These are phyloP conservation scores for Fusarium beomiforme DNA, from an alignment of 2,329 filamentous ascomycete species.

Conservation along the genomic window DNA sequence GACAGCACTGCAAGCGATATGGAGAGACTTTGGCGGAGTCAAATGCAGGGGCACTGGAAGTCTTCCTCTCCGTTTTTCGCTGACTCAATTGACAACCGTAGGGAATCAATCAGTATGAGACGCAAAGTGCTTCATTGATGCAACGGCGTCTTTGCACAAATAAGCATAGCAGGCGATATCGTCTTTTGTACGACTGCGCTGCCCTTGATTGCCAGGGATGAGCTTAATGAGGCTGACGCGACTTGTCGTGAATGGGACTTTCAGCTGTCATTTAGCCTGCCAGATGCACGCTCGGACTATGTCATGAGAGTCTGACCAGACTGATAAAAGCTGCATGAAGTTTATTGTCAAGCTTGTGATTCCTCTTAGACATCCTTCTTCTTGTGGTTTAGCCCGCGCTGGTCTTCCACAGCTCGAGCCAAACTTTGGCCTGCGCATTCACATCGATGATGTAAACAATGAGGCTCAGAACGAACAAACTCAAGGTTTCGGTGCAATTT, in stretches of 20 bases:
- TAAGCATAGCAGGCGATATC: neutral
- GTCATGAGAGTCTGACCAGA: neutral
- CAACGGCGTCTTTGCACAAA: neutral
- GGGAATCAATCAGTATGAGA: neutral
- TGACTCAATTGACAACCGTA: neutral
- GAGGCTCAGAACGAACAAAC: fast-evolving
- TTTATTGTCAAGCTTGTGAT: too few species aligned
- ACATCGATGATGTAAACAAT: too few species aligned
- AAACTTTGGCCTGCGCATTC: too few species aligned
- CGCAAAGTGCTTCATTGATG: neutral
- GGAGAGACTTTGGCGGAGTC: neutral
- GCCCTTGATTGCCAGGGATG: neutral
- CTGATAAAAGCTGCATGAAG: neutral
- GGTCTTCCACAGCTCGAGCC: neutral
- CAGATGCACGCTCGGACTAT: neutral
- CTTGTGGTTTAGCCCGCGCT: neutral
- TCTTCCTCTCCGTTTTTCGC: neutral
- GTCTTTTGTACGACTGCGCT: neutral
- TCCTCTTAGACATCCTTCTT: too few species aligned
- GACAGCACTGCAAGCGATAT: neutral
- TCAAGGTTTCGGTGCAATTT: neutral
- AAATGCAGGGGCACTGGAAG: neutral
- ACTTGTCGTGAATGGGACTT: neutral
- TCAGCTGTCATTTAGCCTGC: neutral
- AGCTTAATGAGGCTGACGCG: neutral